A percentile compares a stretch with the other conserved stretches of the same genome.
phyloP scores from a whole-genome alignment of 495 filamentous ascomycete genomes.

The Annulohypoxylon nitens region DNA sequence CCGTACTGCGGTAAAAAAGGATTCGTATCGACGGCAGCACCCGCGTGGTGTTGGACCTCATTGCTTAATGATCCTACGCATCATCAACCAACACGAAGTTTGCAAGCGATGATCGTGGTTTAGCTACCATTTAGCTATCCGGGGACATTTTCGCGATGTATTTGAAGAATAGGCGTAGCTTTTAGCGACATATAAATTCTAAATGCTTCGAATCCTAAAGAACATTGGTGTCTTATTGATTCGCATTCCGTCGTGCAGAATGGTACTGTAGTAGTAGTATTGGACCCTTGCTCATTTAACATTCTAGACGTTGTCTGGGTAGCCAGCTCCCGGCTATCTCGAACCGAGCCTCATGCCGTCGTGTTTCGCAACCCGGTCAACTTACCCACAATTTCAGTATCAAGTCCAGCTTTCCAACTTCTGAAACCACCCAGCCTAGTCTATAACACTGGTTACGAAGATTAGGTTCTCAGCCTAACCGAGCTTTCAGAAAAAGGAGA shows the following conservation, averaged over 20 bases:
- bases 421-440: conserved; percentile 32
- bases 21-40: not conserved
- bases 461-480: not conserved
- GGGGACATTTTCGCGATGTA: conserved; percentile 31
- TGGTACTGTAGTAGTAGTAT: not conserved
- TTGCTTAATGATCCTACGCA: conserved; percentile 7
- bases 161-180: conserved; percentile 37
- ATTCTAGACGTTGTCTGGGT: not conserved
- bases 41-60: conserved; percentile 4
- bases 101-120: conserved; percentile 22
- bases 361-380: conserved; percentile 40
- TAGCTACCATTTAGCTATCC: conserved; percentile 24
- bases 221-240: not conserved
- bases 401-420: conserved; percentile 14
- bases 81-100: conserved; percentile 23
- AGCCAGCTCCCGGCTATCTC: not conserved
- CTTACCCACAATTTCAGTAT: conserved; percentile 33
- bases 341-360: conserved; percentile 34
- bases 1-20: conserved; percentile 7
- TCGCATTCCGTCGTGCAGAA: not conserved
- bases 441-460: conserved; percentile 6
- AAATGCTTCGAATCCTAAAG: conserved; percentile 21
- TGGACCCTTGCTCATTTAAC: not conserved
- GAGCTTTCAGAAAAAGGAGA: not conserved
- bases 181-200: conserved; percentile 36